A percentile compares a stretch with the other conserved stretches of the same genome.
phyloP scores from a whole-genome alignment of 495 filamentous ascomycete genomes.

The Lasiosphaeris hirsuta region DNA sequence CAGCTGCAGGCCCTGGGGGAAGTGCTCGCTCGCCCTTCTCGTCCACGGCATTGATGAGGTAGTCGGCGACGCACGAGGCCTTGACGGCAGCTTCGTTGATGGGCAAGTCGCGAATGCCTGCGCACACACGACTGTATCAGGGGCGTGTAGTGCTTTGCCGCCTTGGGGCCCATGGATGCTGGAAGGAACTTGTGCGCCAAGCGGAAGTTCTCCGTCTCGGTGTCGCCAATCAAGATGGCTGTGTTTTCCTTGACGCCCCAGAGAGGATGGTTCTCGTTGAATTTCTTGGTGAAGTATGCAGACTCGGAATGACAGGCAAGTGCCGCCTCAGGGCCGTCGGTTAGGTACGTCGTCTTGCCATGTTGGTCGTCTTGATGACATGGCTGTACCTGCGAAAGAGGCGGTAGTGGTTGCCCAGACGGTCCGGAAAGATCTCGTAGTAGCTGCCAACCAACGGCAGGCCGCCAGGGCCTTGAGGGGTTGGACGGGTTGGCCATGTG shows the following conservation, averaged over 20 bases:
- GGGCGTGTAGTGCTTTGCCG: conserved; percentile 53
- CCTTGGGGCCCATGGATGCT: conserved; percentile 51
- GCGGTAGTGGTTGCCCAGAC: conserved; percentile 55
- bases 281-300: conserved; percentile 52
- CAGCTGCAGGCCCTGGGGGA: conserved; percentile 33
- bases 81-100: conserved; percentile 51
- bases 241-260: conserved; percentile 45
- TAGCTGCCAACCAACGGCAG: conserved; percentile 50
- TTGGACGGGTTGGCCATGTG: conserved; percentile 37
- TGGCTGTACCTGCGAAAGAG: conserved; percentile 53
- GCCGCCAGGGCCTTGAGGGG: conserved; percentile 43
- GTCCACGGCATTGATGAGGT: conserved; percentile 46
- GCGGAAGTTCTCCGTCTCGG: conserved; percentile 45
- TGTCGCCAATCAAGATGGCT: conserved; percentile 52
- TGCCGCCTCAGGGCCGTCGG: conserved; percentile 47
- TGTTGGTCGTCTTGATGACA: conserved; percentile 52
- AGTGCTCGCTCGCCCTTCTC: conserved; percentile 51
- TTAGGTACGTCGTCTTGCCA: conserved; percentile 48
- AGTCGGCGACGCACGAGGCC: conserved; percentile 39
- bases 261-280: conserved; percentile 49
- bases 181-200: conserved; percentile 56
- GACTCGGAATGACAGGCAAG: conserved; percentile 42
- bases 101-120: conserved; percentile 44
- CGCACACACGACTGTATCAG: conserved; percentile 50
- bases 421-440: conserved; percentile 57